Conservation (phyloP, 441 rosid genomes). For the Populus tomentosa region DNA sequence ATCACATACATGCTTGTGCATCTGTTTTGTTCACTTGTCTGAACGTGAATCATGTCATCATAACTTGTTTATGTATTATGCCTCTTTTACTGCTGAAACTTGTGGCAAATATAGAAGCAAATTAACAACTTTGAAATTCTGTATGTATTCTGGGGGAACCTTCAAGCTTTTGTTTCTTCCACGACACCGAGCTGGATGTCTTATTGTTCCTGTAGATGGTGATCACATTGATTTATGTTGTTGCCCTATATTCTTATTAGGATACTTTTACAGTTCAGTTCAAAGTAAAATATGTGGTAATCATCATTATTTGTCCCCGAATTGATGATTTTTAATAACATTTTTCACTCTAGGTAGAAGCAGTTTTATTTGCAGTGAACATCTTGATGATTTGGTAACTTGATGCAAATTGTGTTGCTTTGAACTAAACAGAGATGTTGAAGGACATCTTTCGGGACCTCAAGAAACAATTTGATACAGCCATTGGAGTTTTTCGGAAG, state of each 20-base stretch:
- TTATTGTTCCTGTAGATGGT: neutral
- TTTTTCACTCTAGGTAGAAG: neutral
- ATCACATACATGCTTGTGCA: neutral
- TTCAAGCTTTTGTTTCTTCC: neutral
- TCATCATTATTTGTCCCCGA: neutral
- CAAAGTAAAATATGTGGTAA: neutral
- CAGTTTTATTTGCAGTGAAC: neutral
- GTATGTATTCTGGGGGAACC: neutral
- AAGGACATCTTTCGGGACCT: conserved; percentile 83
- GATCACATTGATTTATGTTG: neutral
- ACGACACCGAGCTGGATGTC: neutral
- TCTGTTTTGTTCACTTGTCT: neutral
- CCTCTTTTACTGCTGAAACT: neutral
- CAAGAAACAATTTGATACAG: conserved; percentile 75
- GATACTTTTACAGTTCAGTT: neutral
- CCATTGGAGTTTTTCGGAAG: conserved; percentile 66
- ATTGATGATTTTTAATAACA: neutral
- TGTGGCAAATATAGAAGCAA: neutral
- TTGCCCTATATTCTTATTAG: neutral
- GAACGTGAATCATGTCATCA: neutral
- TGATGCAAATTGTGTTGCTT: conserved; percentile 11
- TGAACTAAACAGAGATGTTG: conserved; percentile 61
- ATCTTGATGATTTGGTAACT: conserved; percentile 9
- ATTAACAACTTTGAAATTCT: neutral
- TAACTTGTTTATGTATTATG: neutral